Percentiles rank a stretch among this genome's conserved stretches.
Conservation (phyloP, 176 grass and related monocot species). For the Leersia perrieri region DNA sequence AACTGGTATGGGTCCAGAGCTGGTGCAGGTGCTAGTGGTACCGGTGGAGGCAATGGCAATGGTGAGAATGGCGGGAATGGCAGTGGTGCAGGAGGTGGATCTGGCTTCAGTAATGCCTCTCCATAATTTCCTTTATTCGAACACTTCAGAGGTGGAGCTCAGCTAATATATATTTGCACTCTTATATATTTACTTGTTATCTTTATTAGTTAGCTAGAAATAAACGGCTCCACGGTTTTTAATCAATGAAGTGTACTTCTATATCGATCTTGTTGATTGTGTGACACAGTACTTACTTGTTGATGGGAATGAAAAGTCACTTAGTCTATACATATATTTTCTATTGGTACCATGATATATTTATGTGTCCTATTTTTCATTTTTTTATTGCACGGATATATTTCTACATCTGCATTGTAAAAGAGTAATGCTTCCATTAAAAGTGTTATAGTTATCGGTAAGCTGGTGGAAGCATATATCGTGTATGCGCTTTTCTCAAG, state of each 20-base stretch:
- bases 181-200: neutral
- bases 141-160: neutral
- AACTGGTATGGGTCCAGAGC: neutral
- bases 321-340: too few species aligned
- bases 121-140: neutral
- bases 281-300: neutral
- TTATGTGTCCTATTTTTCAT: too few species aligned
- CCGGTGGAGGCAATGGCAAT: neutral
- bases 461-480: too few species aligned
- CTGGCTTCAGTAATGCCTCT: neutral
- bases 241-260: neutral
- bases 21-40: neutral
- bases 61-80: neutral
- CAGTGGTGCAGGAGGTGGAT: neutral
- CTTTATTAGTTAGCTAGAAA: neutral
- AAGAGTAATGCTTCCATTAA: too few species aligned
- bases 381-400: too few species aligned
- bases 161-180: neutral
- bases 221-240: neutral
- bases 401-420: too few species aligned
- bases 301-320: neutral
- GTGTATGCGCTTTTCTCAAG: too few species aligned
- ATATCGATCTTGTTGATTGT: neutral
- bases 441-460: too few species aligned
- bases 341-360: too few species aligned